Evolutionary conservation across 352 stramenopile genomes (phyloP).

Genomic region (Phytophthora pini): DNA sequence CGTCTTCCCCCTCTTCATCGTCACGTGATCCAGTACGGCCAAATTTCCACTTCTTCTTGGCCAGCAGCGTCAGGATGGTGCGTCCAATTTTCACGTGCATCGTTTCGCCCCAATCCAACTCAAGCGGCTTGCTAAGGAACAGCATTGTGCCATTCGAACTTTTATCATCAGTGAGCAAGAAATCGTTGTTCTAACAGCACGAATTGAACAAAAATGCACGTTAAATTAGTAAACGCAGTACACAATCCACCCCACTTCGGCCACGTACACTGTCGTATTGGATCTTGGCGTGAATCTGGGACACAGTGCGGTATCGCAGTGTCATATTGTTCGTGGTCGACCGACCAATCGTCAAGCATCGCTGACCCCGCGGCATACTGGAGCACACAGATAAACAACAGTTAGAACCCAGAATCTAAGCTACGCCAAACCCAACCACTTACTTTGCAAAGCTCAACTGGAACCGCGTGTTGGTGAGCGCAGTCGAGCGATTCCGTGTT

Average conservation of each 20-base stretch:
- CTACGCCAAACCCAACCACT: conserved; percentile 25
- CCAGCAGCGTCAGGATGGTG: conserved; percentile 85
- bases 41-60: conserved; percentile 89
- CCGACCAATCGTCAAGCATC: conserved; percentile 78
- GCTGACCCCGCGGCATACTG: conserved; percentile 71
- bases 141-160: conserved; percentile 90
- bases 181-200: conserved; percentile 66
- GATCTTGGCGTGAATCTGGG: conserved; percentile 83
- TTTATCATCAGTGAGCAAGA: conserved; percentile 73
- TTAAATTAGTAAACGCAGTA: conserved; percentile 3
- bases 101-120: conserved; percentile 86
- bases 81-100: conserved; percentile 87
- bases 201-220: conserved; percentile 1
- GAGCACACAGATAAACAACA: conserved; percentile 9
- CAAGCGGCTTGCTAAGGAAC: conserved; percentile 79
- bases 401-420: conserved; percentile 15
- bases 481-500: conserved; percentile 78
- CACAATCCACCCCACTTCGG: background rate
- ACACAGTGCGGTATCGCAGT: conserved; percentile 85
- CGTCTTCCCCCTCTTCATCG: conserved; percentile 46
- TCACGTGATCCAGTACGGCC: conserved; percentile 44
- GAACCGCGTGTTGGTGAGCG: conserved; percentile 92
- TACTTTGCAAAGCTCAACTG: conserved; percentile 93
- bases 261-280: conserved; percentile 81
- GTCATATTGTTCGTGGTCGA: conserved; percentile 90